Percentiles rank a stretch among this genome's conserved stretches.
Conservation (phyloP, 805 yeast species). For the Kodamaea kakaduensis region DNA sequence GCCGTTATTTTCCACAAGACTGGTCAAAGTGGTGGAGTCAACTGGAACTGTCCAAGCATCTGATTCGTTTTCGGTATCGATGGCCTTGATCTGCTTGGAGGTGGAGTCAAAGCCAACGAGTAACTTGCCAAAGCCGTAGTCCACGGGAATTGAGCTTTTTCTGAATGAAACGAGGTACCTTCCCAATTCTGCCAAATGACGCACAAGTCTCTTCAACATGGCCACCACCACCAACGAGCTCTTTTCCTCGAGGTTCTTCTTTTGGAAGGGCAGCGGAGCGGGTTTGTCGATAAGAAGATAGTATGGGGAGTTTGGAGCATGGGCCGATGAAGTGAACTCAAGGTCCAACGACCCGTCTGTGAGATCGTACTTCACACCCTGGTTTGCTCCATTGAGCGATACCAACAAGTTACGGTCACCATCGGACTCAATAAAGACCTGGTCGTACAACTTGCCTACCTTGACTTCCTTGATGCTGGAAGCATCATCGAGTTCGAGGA, state of each 20-base stretch:
- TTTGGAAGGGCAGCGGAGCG: slow-evolving; percentile 22
- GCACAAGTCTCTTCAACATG: slow-evolving; percentile 18
- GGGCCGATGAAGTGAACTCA: slow-evolving; percentile 2
- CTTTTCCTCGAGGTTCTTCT: slow-evolving; percentile 27
- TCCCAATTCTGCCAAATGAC: slow-evolving; percentile 36
- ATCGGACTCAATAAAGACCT: slow-evolving; percentile 5
- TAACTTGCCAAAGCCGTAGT: slow-evolving; percentile 31
- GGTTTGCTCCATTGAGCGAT: slow-evolving; percentile 4
- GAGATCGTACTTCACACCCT: slow-evolving; percentile 10
- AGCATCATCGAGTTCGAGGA: slow-evolving; percentile 14
- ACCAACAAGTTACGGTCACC: slow-evolving; percentile 10
- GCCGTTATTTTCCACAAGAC: slow-evolving; percentile 14
- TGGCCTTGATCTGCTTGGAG: slow-evolving; percentile 8
- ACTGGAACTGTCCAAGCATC: slow-evolving; percentile 8
- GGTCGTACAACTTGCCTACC: slow-evolving; percentile 3
- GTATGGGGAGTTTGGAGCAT: slow-evolving; percentile 5
- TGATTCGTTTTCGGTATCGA: slow-evolving; percentile 9
- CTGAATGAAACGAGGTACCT: slow-evolving; percentile 16
- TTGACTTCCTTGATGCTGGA: slow-evolving; percentile 16
- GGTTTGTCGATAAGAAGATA: slow-evolving; percentile 32
- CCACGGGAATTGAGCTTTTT: slow-evolving; percentile 13
- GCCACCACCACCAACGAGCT: slow-evolving; percentile 10
- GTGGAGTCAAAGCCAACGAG: slow-evolving; percentile 25
- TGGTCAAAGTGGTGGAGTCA: slow-evolving; percentile 4
- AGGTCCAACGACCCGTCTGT: slow-evolving; percentile 11